Percentiles rank a stretch among this genome's conserved stretches.
Evolutionary conservation across 352 stramenopile species (phyloP).

Genomic region (Phytopythium delawarense): DNA sequence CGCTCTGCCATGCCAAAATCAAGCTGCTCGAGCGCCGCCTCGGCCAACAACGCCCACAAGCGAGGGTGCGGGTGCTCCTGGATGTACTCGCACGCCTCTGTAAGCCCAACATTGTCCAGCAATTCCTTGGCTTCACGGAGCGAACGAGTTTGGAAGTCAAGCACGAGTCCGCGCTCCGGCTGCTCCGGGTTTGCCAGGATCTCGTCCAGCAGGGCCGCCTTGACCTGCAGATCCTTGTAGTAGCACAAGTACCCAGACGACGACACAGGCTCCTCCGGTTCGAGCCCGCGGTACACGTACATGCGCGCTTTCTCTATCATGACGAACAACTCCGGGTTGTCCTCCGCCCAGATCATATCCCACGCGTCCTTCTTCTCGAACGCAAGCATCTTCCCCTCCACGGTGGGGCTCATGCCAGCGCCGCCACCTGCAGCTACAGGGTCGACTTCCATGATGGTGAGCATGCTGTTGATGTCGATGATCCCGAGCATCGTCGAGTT

Average conservation of each 20-base stretch:
- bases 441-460: slow-evolving; percentile 86
- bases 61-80: slow-evolving; percentile 83
- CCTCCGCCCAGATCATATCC: slow-evolving; percentile 90
- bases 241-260: slow-evolving; percentile 87
- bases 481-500: slow-evolving; percentile 82
- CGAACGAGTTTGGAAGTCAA: slow-evolving; percentile 88
- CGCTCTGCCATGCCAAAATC: slow-evolving; percentile 92
- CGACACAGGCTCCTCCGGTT: slow-evolving; percentile 87
- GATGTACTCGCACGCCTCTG: slow-evolving; percentile 79
- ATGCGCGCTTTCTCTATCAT: slow-evolving; percentile 93
- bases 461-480: slow-evolving; percentile 87
- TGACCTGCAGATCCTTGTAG: slow-evolving; percentile 88
- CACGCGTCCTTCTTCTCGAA: slow-evolving; percentile 90
- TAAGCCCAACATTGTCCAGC: slow-evolving; percentile 77
- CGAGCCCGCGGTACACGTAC: slow-evolving; percentile 82
- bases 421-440: slow-evolving; percentile 14
- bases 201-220: slow-evolving; percentile 80
- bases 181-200: slow-evolving; percentile 81
- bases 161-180: slow-evolving; percentile 71
- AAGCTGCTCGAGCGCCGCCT: slow-evolving; percentile 86
- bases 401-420: slow-evolving; percentile 53
- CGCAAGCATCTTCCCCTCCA: slow-evolving; percentile 61
- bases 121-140: slow-evolving; percentile 86
- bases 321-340: slow-evolving; percentile 91
- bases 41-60: slow-evolving; percentile 85